phyloP scores from a whole-genome alignment of 2,329 filamentous ascomycete species.

The Paracoccidioides brasiliensis region DNA sequence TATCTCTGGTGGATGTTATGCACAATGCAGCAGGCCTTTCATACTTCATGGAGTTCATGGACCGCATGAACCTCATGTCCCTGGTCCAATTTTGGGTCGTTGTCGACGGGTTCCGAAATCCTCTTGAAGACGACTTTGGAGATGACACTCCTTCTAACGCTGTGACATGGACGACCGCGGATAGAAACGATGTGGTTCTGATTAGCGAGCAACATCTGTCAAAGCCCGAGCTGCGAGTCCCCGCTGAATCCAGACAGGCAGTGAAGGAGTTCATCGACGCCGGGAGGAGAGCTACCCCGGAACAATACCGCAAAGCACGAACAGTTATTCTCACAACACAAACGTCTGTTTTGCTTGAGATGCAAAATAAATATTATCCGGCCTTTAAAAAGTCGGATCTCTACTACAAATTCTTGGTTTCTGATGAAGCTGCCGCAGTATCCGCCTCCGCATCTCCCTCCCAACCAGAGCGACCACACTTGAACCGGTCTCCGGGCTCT shows the following conservation, averaged over 20 bases:
- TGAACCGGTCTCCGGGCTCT: constrained; percentile 3
- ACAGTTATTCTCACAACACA: constrained; percentile 72
- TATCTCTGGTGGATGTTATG: constrained; percentile 70
- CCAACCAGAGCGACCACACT: constrained; percentile 7
- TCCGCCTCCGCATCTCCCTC: constrained; percentile 12
- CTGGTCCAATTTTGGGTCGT: constrained; percentile 97
- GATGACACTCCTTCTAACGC: constrained; percentile 53
- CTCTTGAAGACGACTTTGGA: constrained; percentile 71
- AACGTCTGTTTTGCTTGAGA: constrained; percentile 67
- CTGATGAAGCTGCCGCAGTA: constrained; percentile 49
- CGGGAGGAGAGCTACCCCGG: constrained; percentile 59
- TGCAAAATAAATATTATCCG: constrained; percentile 68
- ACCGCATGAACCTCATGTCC: constrained; percentile 72
- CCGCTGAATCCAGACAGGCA: constrained; percentile 52
- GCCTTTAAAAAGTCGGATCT: constrained; percentile 86
- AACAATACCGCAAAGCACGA: constrained; percentile 72
- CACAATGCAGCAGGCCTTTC: constrained; percentile 82
- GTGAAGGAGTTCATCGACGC: constrained; percentile 69
- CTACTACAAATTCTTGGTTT: constrained; percentile 90
- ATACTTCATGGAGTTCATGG: constrained; percentile 99
- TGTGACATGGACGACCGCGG: constrained; percentile 65
- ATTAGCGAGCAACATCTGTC: constrained; percentile 84
- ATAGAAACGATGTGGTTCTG: constrained; percentile 75
- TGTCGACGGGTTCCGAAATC: constrained; percentile 90
- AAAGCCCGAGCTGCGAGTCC: constrained; percentile 66